These are phyloP conservation scores for Camptophora hylomeconis DNA, from an alignment of 2,329 filamentous ascomycete genomes.

Conservation along the genomic window DNA sequence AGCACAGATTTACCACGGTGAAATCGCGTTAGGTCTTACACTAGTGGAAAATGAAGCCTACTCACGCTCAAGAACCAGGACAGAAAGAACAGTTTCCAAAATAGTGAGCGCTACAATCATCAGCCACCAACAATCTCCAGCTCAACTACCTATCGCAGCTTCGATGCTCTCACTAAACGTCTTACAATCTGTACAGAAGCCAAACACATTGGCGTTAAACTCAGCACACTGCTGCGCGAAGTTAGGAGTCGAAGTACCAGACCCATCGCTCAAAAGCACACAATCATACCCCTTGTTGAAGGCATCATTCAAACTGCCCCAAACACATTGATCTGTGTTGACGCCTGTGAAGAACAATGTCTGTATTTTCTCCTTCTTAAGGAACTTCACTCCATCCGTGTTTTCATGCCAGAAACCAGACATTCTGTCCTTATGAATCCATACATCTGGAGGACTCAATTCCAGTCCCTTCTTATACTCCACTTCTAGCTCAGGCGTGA, in stretches of 20 bases:
- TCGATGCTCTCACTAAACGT: constrained; percentile 12
- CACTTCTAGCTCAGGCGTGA: constrained; percentile 35
- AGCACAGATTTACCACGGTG: too few species aligned
- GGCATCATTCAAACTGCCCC: constrained; percentile 42
- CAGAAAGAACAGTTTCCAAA: too few species aligned
- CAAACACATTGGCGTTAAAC: constrained; percentile 18
- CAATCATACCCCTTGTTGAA: constrained; percentile 44
- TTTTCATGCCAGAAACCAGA: constrained; percentile 40
- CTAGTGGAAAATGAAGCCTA: too few species aligned
- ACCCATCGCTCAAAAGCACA: constrained; percentile 42
- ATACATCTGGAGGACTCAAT: constrained; percentile 30
- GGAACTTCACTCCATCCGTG: constrained; percentile 30
- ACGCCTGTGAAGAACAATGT: constrained; percentile 46
- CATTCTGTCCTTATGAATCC: constrained; percentile 45
- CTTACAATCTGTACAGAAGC: constrained; percentile 13
- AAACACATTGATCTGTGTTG: constrained; percentile 48
- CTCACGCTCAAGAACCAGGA: too few species aligned
- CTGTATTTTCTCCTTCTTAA: constrained; percentile 28
- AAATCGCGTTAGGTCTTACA: too few species aligned
- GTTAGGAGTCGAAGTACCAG: constrained; percentile 31
- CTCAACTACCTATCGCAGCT: too few species aligned
- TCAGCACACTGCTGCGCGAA: constrained; percentile 16
- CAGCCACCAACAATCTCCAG: too few species aligned
- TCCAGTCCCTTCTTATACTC: constrained; percentile 22
- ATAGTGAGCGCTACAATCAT: too few species aligned